Conservation (phyloP, 2,329 filamentous ascomycete species). For the Ascochyta koolunga region DNA sequence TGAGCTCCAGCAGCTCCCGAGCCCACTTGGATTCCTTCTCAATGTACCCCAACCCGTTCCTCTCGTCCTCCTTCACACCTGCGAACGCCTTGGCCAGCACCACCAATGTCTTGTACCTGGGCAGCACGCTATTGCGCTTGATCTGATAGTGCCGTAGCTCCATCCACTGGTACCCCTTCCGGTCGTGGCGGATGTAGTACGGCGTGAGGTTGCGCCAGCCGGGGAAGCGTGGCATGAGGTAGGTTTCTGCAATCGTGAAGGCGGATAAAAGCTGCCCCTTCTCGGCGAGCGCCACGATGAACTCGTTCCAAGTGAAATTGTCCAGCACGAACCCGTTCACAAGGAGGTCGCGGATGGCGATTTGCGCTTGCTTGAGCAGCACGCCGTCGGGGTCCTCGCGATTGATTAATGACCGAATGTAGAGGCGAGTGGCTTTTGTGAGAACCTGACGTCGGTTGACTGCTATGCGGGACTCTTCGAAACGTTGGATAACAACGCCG, state of each 20-base stretch:
- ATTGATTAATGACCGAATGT: conserved; percentile 58
- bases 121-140: conserved; percentile 38
- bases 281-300: conserved; percentile 70
- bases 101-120: conserved; percentile 53
- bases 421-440: conserved; percentile 55
- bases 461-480: conserved; percentile 31
- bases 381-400: conserved; percentile 55
- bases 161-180: conserved; percentile 34
- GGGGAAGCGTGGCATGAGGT: conserved; percentile 78
- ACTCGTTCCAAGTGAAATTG: conserved; percentile 79
- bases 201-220: conserved; percentile 64
- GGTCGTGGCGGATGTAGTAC: conserved; percentile 30
- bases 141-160: conserved; percentile 37
- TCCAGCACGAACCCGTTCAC: conserved; percentile 74
- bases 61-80: conserved; percentile 44
- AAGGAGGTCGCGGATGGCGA: conserved; percentile 60
- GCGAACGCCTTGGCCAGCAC: conserved; percentile 48
- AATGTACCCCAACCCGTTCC: conserved; percentile 35
- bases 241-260: conserved; percentile 74
- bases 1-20: conserved; percentile 38
- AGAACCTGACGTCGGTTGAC: conserved; percentile 56
- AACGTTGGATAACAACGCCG: conserved; percentile 23
- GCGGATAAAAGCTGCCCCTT: conserved; percentile 68
- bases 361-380: conserved; percentile 37
- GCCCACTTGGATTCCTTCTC: conserved; percentile 25